Evolutionary conservation across 2,329 filamentous ascomycete genomes (phyloP).

Genomic region (Fusarium musae): DNA sequence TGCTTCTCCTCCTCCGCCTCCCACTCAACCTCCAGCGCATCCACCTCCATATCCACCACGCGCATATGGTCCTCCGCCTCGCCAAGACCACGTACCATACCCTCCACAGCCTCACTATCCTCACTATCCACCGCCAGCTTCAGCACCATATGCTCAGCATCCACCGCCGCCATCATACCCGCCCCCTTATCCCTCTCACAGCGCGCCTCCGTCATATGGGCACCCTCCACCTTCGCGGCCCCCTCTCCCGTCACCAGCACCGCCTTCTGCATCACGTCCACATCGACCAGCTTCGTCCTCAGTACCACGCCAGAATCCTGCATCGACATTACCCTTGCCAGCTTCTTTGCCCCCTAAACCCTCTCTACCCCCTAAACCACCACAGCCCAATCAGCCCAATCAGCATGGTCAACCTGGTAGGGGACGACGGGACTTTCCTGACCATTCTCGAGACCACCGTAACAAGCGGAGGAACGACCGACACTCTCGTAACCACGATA

Average conservation of each 20-base stretch:
- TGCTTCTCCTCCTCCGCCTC: slow-evolving; percentile 23
- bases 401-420: slow-evolving; percentile 28
- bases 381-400: slow-evolving; percentile 35
- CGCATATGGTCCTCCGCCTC: slow-evolving; percentile 34
- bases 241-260: slow-evolving; percentile 25
- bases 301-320: slow-evolving; percentile 27
- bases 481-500: slow-evolving; percentile 47
- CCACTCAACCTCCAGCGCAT: slow-evolving; percentile 25
- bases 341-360: slow-evolving; percentile 50
- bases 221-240: slow-evolving; percentile 27
- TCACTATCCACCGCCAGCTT: slow-evolving; percentile 33
- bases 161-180: slow-evolving; percentile 33
- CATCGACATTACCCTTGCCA: slow-evolving; percentile 28
- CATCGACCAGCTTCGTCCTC: slow-evolving; percentile 28
- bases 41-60: slow-evolving; percentile 35
- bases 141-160: slow-evolving; percentile 34
- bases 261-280: slow-evolving; percentile 21
- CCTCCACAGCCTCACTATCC: slow-evolving; percentile 33
- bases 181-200: slow-evolving; percentile 35
- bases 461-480: slow-evolving; percentile 49
- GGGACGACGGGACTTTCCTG: slow-evolving; percentile 42
- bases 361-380: slow-evolving; percentile 47
- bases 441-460: slow-evolving; percentile 45
- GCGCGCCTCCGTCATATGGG: slow-evolving; percentile 32
- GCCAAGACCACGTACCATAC: slow-evolving; percentile 35